phyloP scores from a whole-genome alignment of 2,329 filamentous ascomycete species.

The Penicillium sp. region DNA sequence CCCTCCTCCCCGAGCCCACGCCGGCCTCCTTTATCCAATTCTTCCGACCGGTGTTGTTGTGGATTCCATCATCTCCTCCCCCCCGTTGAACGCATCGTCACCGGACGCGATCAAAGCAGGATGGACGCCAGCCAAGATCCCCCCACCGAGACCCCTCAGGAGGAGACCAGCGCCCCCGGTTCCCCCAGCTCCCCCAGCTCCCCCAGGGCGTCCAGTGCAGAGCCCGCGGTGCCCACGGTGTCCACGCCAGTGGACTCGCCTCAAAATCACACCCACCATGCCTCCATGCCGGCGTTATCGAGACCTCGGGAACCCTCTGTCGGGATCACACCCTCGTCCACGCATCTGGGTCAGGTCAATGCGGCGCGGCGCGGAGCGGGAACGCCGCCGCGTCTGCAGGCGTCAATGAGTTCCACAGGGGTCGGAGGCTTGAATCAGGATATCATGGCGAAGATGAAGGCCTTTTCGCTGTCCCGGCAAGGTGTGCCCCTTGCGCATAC shows the following conservation, averaged over 20 bases:
- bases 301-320: slow-evolving; percentile 19
- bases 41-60: slow-evolving; percentile 18
- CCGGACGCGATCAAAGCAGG: background rate
- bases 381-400: slow-evolving; percentile 21
- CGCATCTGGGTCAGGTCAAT: slow-evolving; percentile 69
- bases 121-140: slow-evolving; percentile 16
- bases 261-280: slow-evolving; percentile 22
- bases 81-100: background rate
- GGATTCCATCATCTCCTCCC: slow-evolving; percentile 9
- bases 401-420: slow-evolving; percentile 34
- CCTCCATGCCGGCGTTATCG: slow-evolving; percentile 25
- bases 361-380: slow-evolving; percentile 50
- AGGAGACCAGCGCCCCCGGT: slow-evolving; percentile 40
- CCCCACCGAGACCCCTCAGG: slow-evolving; percentile 5
- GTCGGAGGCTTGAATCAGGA: slow-evolving; percentile 54
- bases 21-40: slow-evolving; percentile 15
- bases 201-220: too few relatives aligned
- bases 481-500: slow-evolving; percentile 45
- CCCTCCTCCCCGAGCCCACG: slow-evolving; percentile 8
- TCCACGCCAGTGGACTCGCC: slow-evolving; percentile 18
- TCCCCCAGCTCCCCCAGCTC: slow-evolving; percentile 39
- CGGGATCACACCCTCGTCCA: slow-evolving; percentile 74
- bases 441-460: slow-evolving; percentile 63
- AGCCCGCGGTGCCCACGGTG: slow-evolving; percentile 32
- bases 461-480: slow-evolving; percentile 61